Evolutionary conservation across 2,329 filamentous ascomycete species (phyloP).

Genomic region (Tolypocladium album): DNA sequence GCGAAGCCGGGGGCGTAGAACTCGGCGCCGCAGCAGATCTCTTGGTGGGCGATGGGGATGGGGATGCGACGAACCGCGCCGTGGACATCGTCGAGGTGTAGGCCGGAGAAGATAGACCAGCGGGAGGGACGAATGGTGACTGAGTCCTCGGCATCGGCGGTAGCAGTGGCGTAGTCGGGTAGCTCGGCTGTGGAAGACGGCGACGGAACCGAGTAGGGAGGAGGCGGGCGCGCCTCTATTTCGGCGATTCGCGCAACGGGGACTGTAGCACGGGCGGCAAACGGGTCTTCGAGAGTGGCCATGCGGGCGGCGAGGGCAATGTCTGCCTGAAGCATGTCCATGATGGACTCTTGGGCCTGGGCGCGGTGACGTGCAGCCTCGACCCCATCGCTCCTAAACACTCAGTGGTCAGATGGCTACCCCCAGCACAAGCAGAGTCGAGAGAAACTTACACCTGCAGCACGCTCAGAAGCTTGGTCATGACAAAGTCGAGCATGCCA

Average conservation of each 20-base stretch:
- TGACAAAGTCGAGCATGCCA: slow-evolving; percentile 3
- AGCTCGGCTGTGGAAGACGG: slow-evolving; percentile 1
- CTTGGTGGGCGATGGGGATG: slow-evolving; percentile 6
- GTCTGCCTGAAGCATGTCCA: slow-evolving; percentile 6
- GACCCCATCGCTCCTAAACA: slow-evolving; percentile 2
- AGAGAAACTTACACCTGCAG: slow-evolving; percentile 6
- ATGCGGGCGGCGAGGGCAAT: slow-evolving; percentile 5
- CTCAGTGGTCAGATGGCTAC: neutral
- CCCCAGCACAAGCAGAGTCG: neutral
- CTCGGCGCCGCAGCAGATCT: slow-evolving; percentile 5
- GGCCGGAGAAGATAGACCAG: slow-evolving; percentile 8
- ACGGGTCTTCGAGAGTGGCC: slow-evolving; percentile 4
- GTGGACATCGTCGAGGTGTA: slow-evolving; percentile 6
- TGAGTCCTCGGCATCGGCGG: slow-evolving; percentile 17
- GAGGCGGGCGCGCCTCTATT: slow-evolving; percentile 2
- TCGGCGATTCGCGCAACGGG: slow-evolving; percentile 1
- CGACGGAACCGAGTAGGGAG: slow-evolving; percentile 4
- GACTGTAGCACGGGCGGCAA: slow-evolving; percentile 3
- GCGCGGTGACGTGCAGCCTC: slow-evolving; percentile 5
- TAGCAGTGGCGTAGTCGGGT: slow-evolving; percentile 9
- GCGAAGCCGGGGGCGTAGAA: slow-evolving; percentile 7
- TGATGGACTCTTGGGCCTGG: slow-evolving; percentile 2
- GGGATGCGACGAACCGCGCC: slow-evolving; percentile 5
- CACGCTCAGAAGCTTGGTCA: slow-evolving; percentile 7
- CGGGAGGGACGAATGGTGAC: slow-evolving; percentile 5